Base-by-base conservation (phyloP, 306 rosid species). In the Ochetophila trinervis region DNA sequence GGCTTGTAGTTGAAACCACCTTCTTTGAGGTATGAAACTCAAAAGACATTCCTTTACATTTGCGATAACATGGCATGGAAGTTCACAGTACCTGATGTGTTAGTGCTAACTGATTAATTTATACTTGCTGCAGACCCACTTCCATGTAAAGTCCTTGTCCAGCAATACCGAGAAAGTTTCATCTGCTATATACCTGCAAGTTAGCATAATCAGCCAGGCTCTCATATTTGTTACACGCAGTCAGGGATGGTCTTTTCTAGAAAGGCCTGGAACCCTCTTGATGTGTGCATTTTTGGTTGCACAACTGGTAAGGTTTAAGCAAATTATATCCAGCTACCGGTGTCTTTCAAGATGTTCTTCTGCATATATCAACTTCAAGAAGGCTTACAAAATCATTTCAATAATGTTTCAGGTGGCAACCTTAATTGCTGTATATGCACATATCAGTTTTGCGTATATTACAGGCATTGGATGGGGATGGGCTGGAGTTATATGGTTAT, bases 201-300 rank as follows among this genome's bases (percentile, higher is more conserved):
- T 90, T 24, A 90, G 96, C 82, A 83, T 87, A 81, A 85, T 90
- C 60, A 90, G 96, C 71, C 95, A 90, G 78, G 96, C 96, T 74
- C 85, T 90, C 68, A 90, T 90, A 63, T 87, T 90, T 73, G 96
- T 90, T 22, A 90, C 96, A 16, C 82, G 95, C 9, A 87, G 95
- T 62, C 88, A 77, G 56, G 79, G 90, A 8, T 90, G 88, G 88
- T 90, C 95, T 19, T 90, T 83, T 71, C 72, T 76, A 22, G 96
- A 90, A 74, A 79, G 96, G 68, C 96, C 95, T 7, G 96, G 96
- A 67, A 19, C 10, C 74, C 82, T 90, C 53, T 70, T 90, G 73
- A 83, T 87, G 88, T 80, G 84, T 17, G 96, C 95, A 57, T 90
- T 90, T 78, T 86, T 90, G 63, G 47, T 90, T 68, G 95, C 91